Percentiles rank a stretch among this genome's conserved stretches.
Evolutionary conservation across 768 basidiomycete genomes (phyloP).

Genomic region (Tulasnella sp.): DNA sequence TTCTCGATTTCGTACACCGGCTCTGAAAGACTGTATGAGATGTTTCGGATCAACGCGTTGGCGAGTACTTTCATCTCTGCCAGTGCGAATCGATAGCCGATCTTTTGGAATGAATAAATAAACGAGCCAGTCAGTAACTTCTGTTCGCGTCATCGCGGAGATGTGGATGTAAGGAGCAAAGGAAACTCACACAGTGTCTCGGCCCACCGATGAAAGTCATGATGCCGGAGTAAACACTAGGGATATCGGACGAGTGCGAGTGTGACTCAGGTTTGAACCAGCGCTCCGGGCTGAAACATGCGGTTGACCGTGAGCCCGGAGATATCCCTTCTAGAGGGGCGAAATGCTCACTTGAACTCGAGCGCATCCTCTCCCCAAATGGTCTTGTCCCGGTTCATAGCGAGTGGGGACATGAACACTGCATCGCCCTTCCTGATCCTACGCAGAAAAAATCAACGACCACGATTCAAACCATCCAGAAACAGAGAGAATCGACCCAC

Average conservation of each 20-base stretch:
- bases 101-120: neutral
- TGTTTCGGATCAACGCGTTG: constrained; percentile 41
- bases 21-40: constrained; percentile 45
- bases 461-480: neutral
- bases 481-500: constrained; percentile 23
- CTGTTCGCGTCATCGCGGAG: neutral
- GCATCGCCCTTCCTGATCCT: constrained; percentile 16
- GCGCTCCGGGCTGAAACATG: constrained; percentile 31
- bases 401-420: neutral
- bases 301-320: neutral
- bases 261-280: constrained; percentile 32
- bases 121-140: no score
- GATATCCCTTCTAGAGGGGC: neutral
- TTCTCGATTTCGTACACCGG: constrained; percentile 33
- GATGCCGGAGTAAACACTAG: constrained; percentile 51
- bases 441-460: neutral
- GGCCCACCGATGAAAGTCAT: constrained; percentile 57
- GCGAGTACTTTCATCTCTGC: constrained; percentile 33
- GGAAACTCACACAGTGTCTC: constrained; percentile 38
- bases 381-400: constrained; percentile 11
- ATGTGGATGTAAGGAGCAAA: constrained; percentile 40
- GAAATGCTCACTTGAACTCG: constrained; percentile 20
- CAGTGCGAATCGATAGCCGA: constrained; percentile 14
- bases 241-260: constrained; percentile 31
- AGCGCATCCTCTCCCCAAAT: constrained; percentile 20